Evolutionary conservation across 805 yeast species (phyloP), one percentile per base, ranked within the genome.

Genomic region (Metschnikowia chrysomelidarum): DNA sequence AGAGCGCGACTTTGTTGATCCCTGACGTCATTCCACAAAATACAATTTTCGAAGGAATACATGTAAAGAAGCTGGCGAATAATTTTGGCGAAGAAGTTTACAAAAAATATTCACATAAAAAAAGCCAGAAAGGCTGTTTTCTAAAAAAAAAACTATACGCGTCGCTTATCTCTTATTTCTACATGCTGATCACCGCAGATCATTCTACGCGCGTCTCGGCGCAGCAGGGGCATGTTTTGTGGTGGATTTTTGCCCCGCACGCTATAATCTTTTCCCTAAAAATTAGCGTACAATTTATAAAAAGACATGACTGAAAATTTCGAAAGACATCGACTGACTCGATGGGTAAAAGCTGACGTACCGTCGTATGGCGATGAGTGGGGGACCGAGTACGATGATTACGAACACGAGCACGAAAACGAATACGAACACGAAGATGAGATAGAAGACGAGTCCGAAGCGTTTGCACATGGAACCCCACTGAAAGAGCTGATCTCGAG

Each of bases 341-440:
- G 73, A 32, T 67, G 73, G 73, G 69, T 59, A 8, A 62, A 60
- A 34, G 65, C 72, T 5, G 46, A 60, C n/a, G 62, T 60, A 4
- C 73, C 72, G n/a, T 36, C 56, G 3, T 65, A 65, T 39, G 69
- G 69, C 1, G 69, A 63, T 36, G 69, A 63, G 15, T 66, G 71
- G 71, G 63, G 56, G 15, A 65, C 60, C 35, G 66, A 60, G 18
- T 56, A 56, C 35, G 65, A 57, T 20, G 56, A 49, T 15, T 46
- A 49, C 22, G 46, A 33, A 13, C 64, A 56, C 34, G 64, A 59
- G 21, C 50, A 54, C 33, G 63, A 57, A 19, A 50, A 43, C 13
- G 43, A 46, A 19, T 18, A 32, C 20, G 15, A 25, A 18, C 19
- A 19, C 18, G 26, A 14, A n/a, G 24, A 5, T 11, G 28, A 17